Evolutionary conservation across 73 alveolate species (phyloP).

Genomic region (Diophrys sp.): DNA sequence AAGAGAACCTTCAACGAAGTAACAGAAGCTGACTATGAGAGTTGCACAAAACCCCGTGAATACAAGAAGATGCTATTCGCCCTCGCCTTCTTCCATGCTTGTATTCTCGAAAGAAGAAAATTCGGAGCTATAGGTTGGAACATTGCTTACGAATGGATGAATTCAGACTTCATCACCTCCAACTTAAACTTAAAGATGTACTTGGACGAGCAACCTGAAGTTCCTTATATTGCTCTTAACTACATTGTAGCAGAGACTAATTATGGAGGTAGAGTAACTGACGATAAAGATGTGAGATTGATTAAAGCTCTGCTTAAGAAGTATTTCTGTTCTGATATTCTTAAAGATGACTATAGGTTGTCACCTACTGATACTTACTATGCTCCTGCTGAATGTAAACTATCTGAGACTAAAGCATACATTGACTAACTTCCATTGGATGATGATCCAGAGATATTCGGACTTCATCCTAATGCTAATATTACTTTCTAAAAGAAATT

Average conservation of each 20-base stretch:
- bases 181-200: constrained; percentile 91
- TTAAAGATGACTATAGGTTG: constrained; percentile 78
- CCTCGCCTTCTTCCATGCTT: constrained; percentile 99
- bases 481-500: constrained; percentile 94
- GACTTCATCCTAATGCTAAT: constrained; percentile 98
- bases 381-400: constrained; percentile 84
- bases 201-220: constrained; percentile 93
- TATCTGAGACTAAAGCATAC: constrained; percentile 78
- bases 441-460: constrained; percentile 99
- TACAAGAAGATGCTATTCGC: constrained; percentile 96
- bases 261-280: constrained; percentile 99
- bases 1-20: constrained; percentile 95
- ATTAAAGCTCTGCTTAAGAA: constrained; percentile 93
- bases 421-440: constrained; percentile 95
- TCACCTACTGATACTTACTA: constrained; percentile 78
- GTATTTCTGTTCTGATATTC: constrained; percentile 80
- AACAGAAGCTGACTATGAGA: constrained; percentile 80
- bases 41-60: constrained; percentile 86
- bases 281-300: constrained; percentile 97
- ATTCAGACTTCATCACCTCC: constrained; percentile 96
- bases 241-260: constrained; percentile 93
- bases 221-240: constrained; percentile 89
- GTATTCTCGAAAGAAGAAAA: constrained; percentile 99
- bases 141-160: constrained; percentile 99
- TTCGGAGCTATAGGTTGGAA: constrained; percentile 99